Evolutionary conservation across 768 basidiomycete genomes (phyloP), one percentile per base, ranked within the genome.

Genomic region (Hygrophorus pudorinus): DNA sequence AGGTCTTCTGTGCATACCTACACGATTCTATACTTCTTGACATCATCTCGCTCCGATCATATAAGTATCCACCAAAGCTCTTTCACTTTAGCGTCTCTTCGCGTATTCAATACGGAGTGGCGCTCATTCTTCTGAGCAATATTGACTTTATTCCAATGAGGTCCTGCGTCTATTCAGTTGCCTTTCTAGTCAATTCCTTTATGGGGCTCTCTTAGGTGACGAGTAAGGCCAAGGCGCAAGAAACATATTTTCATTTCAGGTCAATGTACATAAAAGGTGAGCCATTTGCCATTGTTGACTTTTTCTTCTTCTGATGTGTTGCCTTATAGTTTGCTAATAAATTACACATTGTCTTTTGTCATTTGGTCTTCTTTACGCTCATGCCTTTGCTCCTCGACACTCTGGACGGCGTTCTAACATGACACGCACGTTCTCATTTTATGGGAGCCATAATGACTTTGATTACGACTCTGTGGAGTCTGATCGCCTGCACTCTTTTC

Each of bases 401-500:
- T 93, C 91, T 93, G 91, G 82, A 75, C 79, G 77, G 75, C 82
- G 82, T 79, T 68, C 54, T 52, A 61, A 47, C 54, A 58, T 59
- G 64, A 90, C 81, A 79, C 84, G 85, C 68, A 68, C 75, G 80
- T 81, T 78, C 88, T 91, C 84, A 93, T 94, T 94, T 93, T 87
- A 89, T 62, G 79, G 74, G 83, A 93, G 89, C 90, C 67, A 93
- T 58, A 89, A 51, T 48, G 50, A 61, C 14, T 45, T 49, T 43
- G 44, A 45, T 51, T 48, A 53, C 49, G 54, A 54, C 32, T 47
- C 46, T 35, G 16, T 53, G 58, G 54, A 34, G 51, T 47, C 49
- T 51, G 49, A 55, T 51, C 56, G 47, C 69, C 70, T 57, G 53
- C 49, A 46, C 52, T 60, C 55, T 66, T 60, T 60, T 59, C 56